Base-by-base conservation (phyloP, 371 early-diverging fungal genomes). In the Phascolomyces articulosus region DNA sequence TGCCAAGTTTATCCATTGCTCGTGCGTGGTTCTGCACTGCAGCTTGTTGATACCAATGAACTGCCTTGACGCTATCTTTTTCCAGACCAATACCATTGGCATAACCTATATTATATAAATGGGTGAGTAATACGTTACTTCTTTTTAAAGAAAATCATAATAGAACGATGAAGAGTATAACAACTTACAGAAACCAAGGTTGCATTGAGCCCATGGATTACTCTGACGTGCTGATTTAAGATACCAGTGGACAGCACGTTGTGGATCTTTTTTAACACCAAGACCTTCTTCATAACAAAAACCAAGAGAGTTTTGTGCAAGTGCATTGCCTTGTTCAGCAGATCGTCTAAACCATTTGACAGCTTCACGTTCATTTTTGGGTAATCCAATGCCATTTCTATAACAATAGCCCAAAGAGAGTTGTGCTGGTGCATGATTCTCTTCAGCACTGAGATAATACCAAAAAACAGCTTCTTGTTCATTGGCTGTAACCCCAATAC, bases 391-490 rank as follows among this genome's bases (percentile, higher is more conserved):
- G 29, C 89, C 91, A 58, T 91, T 89, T 58, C 90, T 78, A 62
- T 83, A 90, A 74, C 95, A 94, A 68, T 93, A 91, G 1, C 94
- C 97, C n/a, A 96, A 82, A 9, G 90, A 87, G 29, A 95, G 85
- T 66, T 90, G 89, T 0, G 92, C 84, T 58, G 90, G 85, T 51
- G 88, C 84, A 74, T 91, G 73, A 71, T 81, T 78, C 62, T 82
- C 82, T 64, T 83, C 89, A 7, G 91, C 88, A 6, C 82, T 77
- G 47, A 78, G 62, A 57, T 86, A 89, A 69, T 90, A 93, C 85
- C 79, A 85, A 65, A 87, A 85, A 13, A 93, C 85, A 4, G 93
- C 92, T 66, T 83, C 78, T 51, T 78, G 74, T 59, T 86, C 77
- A 72, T 93, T 80, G 29, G 78, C 81, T 24, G 67, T 75, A 9